These are phyloP conservation scores for Scheffersomyces coipomensis DNA, from an alignment of 805 yeast genomes.

Conservation along the genomic window DNA sequence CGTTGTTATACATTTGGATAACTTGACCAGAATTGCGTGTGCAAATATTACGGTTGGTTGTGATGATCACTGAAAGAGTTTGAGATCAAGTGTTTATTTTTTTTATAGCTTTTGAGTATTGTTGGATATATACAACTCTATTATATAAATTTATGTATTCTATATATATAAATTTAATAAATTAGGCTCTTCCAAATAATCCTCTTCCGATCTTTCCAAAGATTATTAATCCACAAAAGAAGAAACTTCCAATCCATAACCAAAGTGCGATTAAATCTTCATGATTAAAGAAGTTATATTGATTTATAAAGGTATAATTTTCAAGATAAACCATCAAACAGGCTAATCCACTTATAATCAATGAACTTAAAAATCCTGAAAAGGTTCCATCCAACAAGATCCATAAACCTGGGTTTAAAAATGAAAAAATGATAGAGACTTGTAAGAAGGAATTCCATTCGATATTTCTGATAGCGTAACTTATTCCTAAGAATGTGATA, in stretches of 20 bases:
- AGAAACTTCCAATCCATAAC: constrained; percentile 61
- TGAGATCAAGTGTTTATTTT: no score
- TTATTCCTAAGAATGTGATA: constrained; percentile 67
- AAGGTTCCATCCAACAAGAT: constrained; percentile 58
- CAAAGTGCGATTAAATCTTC: constrained; percentile 40
- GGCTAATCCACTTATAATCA: constrained; percentile 28
- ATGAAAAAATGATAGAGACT: constrained; percentile 61
- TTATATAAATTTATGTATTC: no score
- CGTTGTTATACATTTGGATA: constrained; percentile 32
- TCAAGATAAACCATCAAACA: constrained; percentile 29
- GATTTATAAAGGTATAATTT: constrained; percentile 19
- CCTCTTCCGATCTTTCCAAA: constrained; percentile 71
- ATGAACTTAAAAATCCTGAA: constrained; percentile 47
- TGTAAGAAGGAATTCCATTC: constrained; percentile 70
- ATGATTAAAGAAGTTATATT: constrained; percentile 8
- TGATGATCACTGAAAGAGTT: no score
- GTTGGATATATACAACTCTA: no score
- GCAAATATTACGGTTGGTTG: constrained; percentile 34
- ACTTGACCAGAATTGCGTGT: constrained; percentile 35
- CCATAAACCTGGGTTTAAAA: constrained; percentile 68
- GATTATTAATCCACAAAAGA: constrained; percentile 62
- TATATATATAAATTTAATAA: no score
- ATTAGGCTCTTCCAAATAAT: no score
- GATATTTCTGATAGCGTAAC: constrained; percentile 65
- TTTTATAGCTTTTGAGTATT: no score